Conservation (phyloP, 768 basidiomycete species). For the Hericium coralloides region DNA sequence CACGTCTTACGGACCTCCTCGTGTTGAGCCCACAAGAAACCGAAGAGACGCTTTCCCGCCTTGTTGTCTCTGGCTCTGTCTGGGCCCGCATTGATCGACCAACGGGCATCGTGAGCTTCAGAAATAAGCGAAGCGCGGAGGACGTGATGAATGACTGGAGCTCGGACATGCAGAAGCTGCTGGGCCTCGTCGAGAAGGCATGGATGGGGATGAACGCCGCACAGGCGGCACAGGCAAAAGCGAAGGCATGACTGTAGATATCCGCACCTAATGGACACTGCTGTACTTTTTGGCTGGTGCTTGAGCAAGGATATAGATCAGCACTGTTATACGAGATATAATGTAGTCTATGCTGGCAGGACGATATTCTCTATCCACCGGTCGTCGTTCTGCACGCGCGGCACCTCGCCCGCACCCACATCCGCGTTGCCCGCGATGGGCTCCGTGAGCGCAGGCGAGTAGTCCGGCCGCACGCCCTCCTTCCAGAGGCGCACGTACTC, state of each 20-base stretch:
- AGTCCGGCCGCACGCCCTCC: slow-evolving; percentile 57
- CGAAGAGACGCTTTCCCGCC: slow-evolving; percentile 79
- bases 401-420: neutral
- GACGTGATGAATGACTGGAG: slow-evolving; percentile 99
- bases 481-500: slow-evolving; percentile 69
- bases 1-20: slow-evolving; percentile 76
- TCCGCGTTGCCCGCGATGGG: slow-evolving; percentile 2
- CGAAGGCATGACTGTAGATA: slow-evolving; percentile 28
- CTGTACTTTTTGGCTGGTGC: neutral
- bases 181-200: slow-evolving; percentile 93
- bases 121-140: slow-evolving; percentile 72
- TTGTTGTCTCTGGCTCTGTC: slow-evolving; percentile 87
- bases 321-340: neutral
- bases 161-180: slow-evolving; percentile 87
- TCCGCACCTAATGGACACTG: neutral
- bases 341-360: neutral
- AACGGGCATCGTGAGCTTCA: slow-evolving; percentile 82
- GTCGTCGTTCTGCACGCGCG: neutral
- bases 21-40: slow-evolving; percentile 78
- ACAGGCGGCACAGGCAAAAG: slow-evolving; percentile 70
- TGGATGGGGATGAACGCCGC: slow-evolving; percentile 96
- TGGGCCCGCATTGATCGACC: slow-evolving; percentile 94
- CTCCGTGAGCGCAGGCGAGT: slow-evolving; percentile 46
- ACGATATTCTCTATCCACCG: neutral
- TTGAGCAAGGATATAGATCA: neutral